These are phyloP conservation scores for Acanthamoeba castellanii DNA, from an alignment of 208 protist species.

Conservation along the genomic window DNA sequence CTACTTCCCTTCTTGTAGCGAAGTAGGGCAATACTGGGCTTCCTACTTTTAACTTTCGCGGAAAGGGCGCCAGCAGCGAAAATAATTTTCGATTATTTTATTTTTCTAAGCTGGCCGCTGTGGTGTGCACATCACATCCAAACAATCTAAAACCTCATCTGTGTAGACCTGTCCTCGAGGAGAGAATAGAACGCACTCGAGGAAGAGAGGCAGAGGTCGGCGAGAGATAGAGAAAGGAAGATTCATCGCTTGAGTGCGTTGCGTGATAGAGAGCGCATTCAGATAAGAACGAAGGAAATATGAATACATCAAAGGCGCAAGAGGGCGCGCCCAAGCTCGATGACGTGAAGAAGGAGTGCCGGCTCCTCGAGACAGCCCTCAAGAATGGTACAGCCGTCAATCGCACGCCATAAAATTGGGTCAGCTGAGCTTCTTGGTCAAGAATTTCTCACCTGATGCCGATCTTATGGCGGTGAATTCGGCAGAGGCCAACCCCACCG, in stretches of 20 bases:
- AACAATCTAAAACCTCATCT: not conserved
- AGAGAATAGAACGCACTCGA: not conserved
- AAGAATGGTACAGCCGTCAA: conserved; percentile 15
- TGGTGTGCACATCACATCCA: not conserved
- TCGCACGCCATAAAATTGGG: not conserved
- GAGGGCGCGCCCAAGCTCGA: conserved; percentile 23
- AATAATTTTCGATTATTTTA: not conserved
- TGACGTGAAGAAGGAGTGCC: conserved; percentile 54
- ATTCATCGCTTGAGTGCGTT: not conserved
- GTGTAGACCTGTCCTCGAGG: not conserved
- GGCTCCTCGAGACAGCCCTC: not conserved
- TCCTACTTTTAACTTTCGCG: not conserved
- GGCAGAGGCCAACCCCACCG: conserved; percentile 23
- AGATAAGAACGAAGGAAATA: not conserved
- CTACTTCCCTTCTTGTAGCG: too few species aligned
- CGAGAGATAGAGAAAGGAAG: not conserved
- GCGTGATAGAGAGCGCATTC: not conserved
- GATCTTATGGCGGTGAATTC: not conserved
- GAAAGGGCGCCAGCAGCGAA: not conserved
- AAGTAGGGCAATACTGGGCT: not conserved
- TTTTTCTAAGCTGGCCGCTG: not conserved
- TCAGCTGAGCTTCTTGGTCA: not conserved
- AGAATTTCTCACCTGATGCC: not conserved
- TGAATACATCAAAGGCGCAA: not conserved
- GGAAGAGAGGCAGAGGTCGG: too few species aligned